Base-by-base conservation (phyloP, 306 rosid species). In the Vigna hirtella region DNA sequence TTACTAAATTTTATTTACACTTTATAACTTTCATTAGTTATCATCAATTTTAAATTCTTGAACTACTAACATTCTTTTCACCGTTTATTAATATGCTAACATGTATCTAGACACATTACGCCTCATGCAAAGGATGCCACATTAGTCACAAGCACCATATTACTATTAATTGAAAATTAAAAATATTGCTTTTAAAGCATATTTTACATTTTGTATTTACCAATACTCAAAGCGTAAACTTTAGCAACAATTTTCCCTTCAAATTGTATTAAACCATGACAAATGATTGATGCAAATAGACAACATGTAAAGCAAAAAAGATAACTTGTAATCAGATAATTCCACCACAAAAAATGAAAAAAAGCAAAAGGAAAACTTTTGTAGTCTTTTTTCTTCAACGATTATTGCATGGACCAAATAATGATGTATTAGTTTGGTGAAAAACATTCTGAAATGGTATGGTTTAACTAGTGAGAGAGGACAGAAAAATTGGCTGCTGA, bases 401-500 rank as follows among this genome's bases (percentile, higher is more conserved):
- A 26, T 40, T 20, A 76, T 82, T 49, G 3, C 72, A 64, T 26
- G 52, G 48, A 53, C 61, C 47, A 58, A n/a, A 9, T 2, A 68
- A 22, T 34, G 48, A 61, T 49, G 57, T 15, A 22, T 43, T 45
- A 65, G 34, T 73, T 66, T 18, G 79, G 70, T 30, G 71, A 49
- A 50, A 42, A 81, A 68, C 72, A 81, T 74, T 67, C 66, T 26
- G 28, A 26, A 1, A 26, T 26, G 28, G 28, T 53, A 43, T 43
- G 11, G 16, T 58, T 59, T 59, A 62, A 43, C 51, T 20, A 40
- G 18, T 56, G 65, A 81, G 26, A 56, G 56, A 77, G 18, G 36
- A 55, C 32, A 32, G n/a, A 20, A 30, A 72, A 72, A n/a, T 16
- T 17, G 57, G 73, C 34, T 34, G 78, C 74, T 82, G 53, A 70